A percentile compares a stretch with the other conserved stretches of the same genome.
phyloP scores from a whole-genome alignment of 2,329 filamentous ascomycete species.

The Exophiala calicioides region DNA sequence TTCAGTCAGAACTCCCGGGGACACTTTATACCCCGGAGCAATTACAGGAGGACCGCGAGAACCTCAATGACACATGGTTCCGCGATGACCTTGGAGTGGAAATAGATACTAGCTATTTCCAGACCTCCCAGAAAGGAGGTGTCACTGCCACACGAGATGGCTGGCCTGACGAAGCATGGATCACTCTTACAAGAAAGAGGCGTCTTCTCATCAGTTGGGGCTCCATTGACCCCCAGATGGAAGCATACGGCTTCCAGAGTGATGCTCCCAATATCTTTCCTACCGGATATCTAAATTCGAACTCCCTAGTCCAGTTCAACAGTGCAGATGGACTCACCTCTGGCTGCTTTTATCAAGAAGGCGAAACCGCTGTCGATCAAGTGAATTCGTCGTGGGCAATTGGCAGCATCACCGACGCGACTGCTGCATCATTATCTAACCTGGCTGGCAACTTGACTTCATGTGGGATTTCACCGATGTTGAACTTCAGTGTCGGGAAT shows the following conservation, averaged over 20 bases:
- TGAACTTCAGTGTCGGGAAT: constrained; percentile 58
- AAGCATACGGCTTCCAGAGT: constrained; percentile 54
- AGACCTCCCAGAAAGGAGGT: constrained; percentile 28
- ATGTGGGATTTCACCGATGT: constrained; percentile 62
- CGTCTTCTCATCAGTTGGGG: constrained; percentile 60
- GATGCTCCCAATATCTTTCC: constrained; percentile 57
- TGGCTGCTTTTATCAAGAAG: constrained; percentile 57
- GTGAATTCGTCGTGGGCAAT: constrained; percentile 58
- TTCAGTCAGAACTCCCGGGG: constrained; percentile 44
- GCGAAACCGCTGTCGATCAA: constrained; percentile 43
- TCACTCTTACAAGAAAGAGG: constrained; percentile 57
- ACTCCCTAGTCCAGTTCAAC: constrained; percentile 25
- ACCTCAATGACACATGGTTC: constrained; percentile 62
- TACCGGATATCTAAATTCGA: constrained; percentile 41
- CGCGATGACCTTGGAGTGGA: constrained; percentile 11
- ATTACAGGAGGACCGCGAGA: constrained; percentile 53
- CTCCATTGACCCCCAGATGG: constrained; percentile 58
- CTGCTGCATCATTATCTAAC: constrained; percentile 33
- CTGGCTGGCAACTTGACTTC: constrained; percentile 47
- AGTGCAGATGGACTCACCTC: constrained; percentile 45
- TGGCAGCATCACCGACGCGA: constrained; percentile 27
- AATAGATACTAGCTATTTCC: constrained; percentile 52
- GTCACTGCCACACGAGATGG: constrained; percentile 55
- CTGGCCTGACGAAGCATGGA: constrained; percentile 63
- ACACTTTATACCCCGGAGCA: constrained; percentile 55